phyloP scores from a whole-genome alignment of 805 yeast species.

The Naumovozyma castellii region DNA sequence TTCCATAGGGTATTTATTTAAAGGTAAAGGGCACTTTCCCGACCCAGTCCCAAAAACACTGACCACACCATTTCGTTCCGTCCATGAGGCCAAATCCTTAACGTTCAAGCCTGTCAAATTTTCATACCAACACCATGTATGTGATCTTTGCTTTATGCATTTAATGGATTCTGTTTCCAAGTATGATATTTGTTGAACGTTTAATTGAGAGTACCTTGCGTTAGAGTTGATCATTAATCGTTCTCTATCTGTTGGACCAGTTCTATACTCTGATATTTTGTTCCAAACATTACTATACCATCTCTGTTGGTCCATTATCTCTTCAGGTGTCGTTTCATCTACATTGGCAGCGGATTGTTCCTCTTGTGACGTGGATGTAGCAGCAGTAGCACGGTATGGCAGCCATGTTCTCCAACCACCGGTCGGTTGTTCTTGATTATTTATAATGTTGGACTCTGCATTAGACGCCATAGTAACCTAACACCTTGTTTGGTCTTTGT shows the following conservation, averaged over 20 bases:
- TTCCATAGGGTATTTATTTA: constrained; percentile 17
- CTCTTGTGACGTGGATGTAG: background rate
- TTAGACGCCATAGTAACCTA: background rate
- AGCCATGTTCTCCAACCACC: background rate
- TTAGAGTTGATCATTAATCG: constrained; percentile 8
- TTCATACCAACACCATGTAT: constrained; percentile 29
- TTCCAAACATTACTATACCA: constrained; percentile 6
- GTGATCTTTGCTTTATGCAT: constrained; percentile 12
- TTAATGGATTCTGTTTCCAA: constrained; percentile 21
- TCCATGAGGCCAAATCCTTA: constrained; percentile 7
- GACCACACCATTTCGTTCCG: constrained; percentile 14
- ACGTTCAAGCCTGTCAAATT: constrained; percentile 12
- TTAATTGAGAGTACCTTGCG: constrained; percentile 22
- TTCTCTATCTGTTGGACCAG: background rate
- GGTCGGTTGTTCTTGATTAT: too few relatives aligned
- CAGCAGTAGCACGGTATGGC: background rate
- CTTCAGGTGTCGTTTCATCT: background rate
- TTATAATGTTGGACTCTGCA: background rate
- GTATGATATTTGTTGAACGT: constrained; percentile 17
- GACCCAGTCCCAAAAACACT: constrained; percentile 26
- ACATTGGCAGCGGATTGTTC: background rate
- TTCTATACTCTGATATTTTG: constrained; percentile 1
- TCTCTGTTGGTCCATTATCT: background rate
- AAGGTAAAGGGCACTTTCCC: constrained; percentile 21
- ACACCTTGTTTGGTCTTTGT: too few relatives aligned